Evolutionary conservation across 2,329 filamentous ascomycete genomes (phyloP), one percentile per base, ranked within the genome.

Genomic region (Thermoascus crustaceus): DNA sequence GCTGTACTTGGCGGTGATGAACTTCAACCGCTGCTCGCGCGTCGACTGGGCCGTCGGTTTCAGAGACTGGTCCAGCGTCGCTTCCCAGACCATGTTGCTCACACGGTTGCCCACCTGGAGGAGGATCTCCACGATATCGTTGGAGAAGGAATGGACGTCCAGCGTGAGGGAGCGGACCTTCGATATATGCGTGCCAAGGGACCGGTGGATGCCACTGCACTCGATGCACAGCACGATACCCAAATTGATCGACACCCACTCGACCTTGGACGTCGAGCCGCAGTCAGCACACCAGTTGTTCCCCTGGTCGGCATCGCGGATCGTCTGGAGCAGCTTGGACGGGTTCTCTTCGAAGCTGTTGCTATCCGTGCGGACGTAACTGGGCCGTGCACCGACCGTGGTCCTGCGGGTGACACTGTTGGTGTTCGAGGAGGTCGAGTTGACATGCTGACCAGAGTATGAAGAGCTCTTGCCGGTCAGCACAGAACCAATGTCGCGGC

Each of bases 221-320:
- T 98, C 89, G 56, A 95, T 95, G 65, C 91, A 98, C 13, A 98
- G 74, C 35, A 98, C 81, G 40, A 98, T 94, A 30, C 85, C 91
- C 4, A 98, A 72, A 52, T 98, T 98, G 63, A 98, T 94, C 0
- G 91, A 96, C 18, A 96, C 91, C 91, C 91, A 98, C 61, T 98
- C 91, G 14, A 94, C 88, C 66, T 95, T 96, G 53, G 80, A 76
- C 21, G 83, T 82, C 5, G 87, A 93, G 7, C 85, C 85, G 55
- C 91, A 98, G 58, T 98, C 91, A 10, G 91, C 91, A 57, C 91
- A 98, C 75, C 82, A 84, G 47, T 78, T 82, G 61, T 98, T 98
- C 25, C 86, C 88, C 51, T 94, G 83, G 53, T 98, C 91, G 32
- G 82, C 84, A 39, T 93, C 85, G 32, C 89, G 82, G 26, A 98